Base-by-base conservation (phyloP, 2,329 filamentous ascomycete genomes). In the Dendryphion nanum region DNA sequence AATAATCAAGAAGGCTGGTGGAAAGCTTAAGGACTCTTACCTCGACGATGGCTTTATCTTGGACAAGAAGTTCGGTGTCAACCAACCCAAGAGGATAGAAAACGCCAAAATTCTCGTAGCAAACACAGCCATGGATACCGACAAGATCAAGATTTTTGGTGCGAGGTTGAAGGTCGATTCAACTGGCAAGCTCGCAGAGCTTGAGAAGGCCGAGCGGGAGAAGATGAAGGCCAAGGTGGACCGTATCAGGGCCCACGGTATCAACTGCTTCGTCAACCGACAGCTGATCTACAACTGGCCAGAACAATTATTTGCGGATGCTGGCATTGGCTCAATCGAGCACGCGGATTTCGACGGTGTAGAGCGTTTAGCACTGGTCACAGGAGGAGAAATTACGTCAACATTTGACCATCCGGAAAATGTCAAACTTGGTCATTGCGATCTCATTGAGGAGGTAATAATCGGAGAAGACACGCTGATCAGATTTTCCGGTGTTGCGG, bases 261-360 rank as follows among this genome's bases (percentile, higher is more conserved):
- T 98, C 74, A 98, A 98, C 79, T 97, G 93, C 77, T 98, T 98
- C 70, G 95, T 98, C 70, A 98, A 98, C 79, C 79, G 93, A 55
- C 93, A 98, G 69, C 82, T 98, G 48, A 98, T 98, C 73, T 98
- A 98, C 79, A 98, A 98, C 78, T 98, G 93, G 93, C 93, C 93
- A 5, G 93, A 98, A 71, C 93, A 98, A 72, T 84, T 98, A 32
- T 98, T 98, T 63, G 89, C 91, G 23, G 93, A 98, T 67, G 91
- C 90, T 6, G 93, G 93, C 46, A 97, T 98, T 70, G 87, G 95
- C 77, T 95, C 89, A 18, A 98, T 98, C 55, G 93, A 98, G 74
- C 93, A 98, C 67, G 93, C 93, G 51, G 93, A 98, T 72, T 98
- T 98, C 62, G 93, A 98, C 64, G 93, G 93, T 49, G 94, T 98